These are phyloP conservation scores for Boletales sp. DNA, from an alignment of 768 basidiomycete genomes.

Conservation along the genomic window DNA sequence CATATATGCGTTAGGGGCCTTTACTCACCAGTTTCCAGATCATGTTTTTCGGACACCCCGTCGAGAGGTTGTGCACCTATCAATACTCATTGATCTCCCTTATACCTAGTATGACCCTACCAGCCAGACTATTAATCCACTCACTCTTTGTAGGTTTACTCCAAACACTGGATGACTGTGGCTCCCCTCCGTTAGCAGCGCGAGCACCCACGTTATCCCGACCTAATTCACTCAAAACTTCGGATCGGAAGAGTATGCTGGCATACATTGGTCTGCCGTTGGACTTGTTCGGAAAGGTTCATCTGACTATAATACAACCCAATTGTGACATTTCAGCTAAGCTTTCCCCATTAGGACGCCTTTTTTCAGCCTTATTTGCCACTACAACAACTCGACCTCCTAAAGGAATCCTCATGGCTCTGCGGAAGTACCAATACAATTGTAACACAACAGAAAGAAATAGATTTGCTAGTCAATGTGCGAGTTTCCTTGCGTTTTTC, in stretches of 20 bases:
- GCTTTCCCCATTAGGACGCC: constrained; percentile 52
- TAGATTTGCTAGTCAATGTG: constrained; percentile 90
- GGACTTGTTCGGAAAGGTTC: constrained; percentile 87
- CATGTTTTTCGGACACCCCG: constrained; percentile 95
- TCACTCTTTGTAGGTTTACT: constrained; percentile 58
- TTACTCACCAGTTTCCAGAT: constrained; percentile 49
- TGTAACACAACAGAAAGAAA: constrained; percentile 87
- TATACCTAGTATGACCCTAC: constrained; percentile 61
- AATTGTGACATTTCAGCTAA: not conserved
- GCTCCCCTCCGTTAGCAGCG: constrained; percentile 72
- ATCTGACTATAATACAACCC: not conserved
- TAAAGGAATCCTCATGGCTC: constrained; percentile 79
- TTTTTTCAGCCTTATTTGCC: constrained; percentile 99
- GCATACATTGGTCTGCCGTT: constrained; percentile 91
- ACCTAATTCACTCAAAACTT: constrained; percentile 80
- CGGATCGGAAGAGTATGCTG: constrained; percentile 87
- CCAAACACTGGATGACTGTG: constrained; percentile 87
- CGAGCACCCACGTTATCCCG: constrained; percentile 60
- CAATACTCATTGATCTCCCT: constrained; percentile 97
- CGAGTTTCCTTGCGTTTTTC: not conserved
- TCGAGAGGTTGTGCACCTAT: constrained; percentile 93
- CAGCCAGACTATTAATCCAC: not conserved
- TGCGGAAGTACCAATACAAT: constrained; percentile 96
- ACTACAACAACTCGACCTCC: constrained; percentile 88
- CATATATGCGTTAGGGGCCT: not conserved